Conservation (phyloP, 257 asterid genomes). For the Penstemon eatonii region DNA sequence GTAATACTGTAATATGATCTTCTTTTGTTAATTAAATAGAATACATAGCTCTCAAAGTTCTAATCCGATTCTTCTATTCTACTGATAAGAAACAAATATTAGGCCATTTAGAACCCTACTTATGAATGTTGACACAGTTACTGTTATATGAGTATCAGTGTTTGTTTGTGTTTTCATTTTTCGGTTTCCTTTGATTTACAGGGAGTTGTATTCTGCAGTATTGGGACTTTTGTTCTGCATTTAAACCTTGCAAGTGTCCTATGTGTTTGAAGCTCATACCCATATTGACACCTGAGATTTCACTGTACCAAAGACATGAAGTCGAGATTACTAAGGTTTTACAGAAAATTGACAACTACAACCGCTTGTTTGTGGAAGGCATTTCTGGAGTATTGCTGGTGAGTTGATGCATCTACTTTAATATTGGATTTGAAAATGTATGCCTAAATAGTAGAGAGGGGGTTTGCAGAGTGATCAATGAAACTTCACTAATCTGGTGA, state of each 20-base stretch:
- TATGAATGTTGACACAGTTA: background rate
- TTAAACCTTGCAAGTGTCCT: slow-evolving; percentile 78
- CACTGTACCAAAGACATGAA: slow-evolving; percentile 45
- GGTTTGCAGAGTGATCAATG: slow-evolving; percentile 8
- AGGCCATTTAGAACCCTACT: background rate
- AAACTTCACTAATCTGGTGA: slow-evolving; percentile 1
- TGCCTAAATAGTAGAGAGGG: slow-evolving; percentile 1
- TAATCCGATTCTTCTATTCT: background rate
- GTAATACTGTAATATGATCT: background rate
- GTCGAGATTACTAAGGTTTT: slow-evolving; percentile 47
- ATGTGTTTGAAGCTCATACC: slow-evolving; percentile 69
- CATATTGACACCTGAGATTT: slow-evolving; percentile 58
- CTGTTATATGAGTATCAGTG: background rate
- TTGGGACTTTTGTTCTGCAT: slow-evolving; percentile 63
- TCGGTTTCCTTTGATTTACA: slow-evolving; percentile 26
- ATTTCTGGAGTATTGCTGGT: slow-evolving; percentile 57
- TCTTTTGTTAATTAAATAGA: background rate
- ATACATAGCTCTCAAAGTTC: background rate
- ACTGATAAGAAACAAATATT: background rate
- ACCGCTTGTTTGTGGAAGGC: slow-evolving; percentile 70
- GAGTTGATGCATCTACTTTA: slow-evolving; percentile 32
- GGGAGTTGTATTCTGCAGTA: slow-evolving; percentile 80
- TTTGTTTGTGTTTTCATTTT: too few relatives aligned
- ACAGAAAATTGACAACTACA: slow-evolving; percentile 51
- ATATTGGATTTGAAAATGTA: slow-evolving; percentile 8